A percentile compares a stretch with the other conserved stretches of the same genome.
phyloP scores from a whole-genome alignment of 2,329 filamentous ascomycete species.

The Monosporascus sp. region DNA sequence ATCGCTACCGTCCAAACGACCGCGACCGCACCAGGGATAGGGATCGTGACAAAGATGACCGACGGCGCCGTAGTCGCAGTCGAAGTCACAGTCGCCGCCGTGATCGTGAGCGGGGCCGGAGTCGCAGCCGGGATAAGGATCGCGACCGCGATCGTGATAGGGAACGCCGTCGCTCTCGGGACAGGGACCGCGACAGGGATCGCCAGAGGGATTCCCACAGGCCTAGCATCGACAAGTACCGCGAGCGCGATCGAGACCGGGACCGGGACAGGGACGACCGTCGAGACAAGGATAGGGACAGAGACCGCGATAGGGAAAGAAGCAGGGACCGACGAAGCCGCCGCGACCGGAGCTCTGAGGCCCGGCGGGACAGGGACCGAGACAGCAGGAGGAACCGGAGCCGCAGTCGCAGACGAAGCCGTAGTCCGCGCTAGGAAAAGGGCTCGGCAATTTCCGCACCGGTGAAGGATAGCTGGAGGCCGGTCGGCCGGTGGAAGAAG shows the following conservation, averaged over 20 bases:
- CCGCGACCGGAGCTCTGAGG: slow-evolving; percentile 14
- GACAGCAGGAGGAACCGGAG: slow-evolving; percentile 23
- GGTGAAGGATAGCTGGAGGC: background rate
- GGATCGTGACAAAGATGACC: slow-evolving; percentile 23
- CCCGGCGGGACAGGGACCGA: slow-evolving; percentile 18
- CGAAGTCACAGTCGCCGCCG: slow-evolving; percentile 29
- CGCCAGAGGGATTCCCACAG: slow-evolving; percentile 21
- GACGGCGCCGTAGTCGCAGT: slow-evolving; percentile 18
- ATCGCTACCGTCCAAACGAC: slow-evolving; percentile 11
- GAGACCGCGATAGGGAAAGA: slow-evolving; percentile 19
- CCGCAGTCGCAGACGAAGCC: slow-evolving; percentile 16
- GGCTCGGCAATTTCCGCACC: slow-evolving; percentile 2
- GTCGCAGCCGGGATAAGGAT: slow-evolving; percentile 30
- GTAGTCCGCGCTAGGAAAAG: slow-evolving; percentile 20
- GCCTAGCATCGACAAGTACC: background rate
- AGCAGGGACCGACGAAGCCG: slow-evolving; percentile 29
- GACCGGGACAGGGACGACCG: slow-evolving; percentile 27
- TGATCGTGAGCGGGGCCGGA: slow-evolving; percentile 25
- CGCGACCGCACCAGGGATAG: slow-evolving; percentile 13
- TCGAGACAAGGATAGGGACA: slow-evolving; percentile 20
- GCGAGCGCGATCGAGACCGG: slow-evolving; percentile 22
- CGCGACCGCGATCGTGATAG: slow-evolving; percentile 24
- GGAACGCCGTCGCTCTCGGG: slow-evolving; percentile 33
- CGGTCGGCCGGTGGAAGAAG: background rate
- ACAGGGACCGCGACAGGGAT: slow-evolving; percentile 32